A percentile compares a stretch with the other conserved stretches of the same genome.
phyloP scores from a whole-genome alignment of 257 asterid genomes.

The Penstemon davidsonii region DNA sequence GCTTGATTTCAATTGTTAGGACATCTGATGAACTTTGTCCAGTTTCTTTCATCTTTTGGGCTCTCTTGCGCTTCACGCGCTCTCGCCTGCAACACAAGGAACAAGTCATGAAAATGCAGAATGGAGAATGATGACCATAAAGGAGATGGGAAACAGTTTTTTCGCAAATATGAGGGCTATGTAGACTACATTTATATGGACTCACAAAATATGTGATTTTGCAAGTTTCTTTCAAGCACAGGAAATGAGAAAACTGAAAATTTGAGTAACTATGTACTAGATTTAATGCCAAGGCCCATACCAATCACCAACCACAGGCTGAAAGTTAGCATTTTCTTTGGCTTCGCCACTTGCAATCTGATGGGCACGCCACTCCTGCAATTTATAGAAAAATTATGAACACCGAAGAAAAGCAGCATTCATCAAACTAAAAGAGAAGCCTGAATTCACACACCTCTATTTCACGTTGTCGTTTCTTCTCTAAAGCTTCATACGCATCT shows the following conservation, averaged over 20 bases:
- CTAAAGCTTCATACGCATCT: conserved; percentile 68
- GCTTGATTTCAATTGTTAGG: conserved; percentile 31
- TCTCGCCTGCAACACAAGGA: conserved; percentile 71
- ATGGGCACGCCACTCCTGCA: conserved; percentile 88
- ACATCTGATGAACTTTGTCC: conserved; percentile 41
- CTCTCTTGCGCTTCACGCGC: conserved; percentile 86
- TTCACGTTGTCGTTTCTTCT: conserved; percentile 78
- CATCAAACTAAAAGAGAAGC: neutral
- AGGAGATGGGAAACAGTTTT: neutral
- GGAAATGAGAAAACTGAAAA: neutral
- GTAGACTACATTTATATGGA: neutral
- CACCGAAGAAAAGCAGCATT: neutral
- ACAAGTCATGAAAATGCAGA: conserved; percentile 20
- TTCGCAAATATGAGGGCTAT: neutral
- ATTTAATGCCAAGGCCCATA: conserved; percentile 33
- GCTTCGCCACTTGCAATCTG: conserved; percentile 95
- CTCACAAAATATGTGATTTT: neutral
- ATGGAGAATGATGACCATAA: neutral
- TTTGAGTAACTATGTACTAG: conserved; percentile 7
- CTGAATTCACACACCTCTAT: conserved; percentile 67
- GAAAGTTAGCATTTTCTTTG: conserved; percentile 89
- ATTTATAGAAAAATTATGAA: conserved; percentile 18
- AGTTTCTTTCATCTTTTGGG: conserved; percentile 54
- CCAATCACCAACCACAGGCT: conserved; percentile 99
- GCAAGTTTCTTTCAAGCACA: conserved; percentile 3